Evolutionary conservation across 495 filamentous ascomycete genomes (phyloP).

Genomic region (Letharia lupina): DNA sequence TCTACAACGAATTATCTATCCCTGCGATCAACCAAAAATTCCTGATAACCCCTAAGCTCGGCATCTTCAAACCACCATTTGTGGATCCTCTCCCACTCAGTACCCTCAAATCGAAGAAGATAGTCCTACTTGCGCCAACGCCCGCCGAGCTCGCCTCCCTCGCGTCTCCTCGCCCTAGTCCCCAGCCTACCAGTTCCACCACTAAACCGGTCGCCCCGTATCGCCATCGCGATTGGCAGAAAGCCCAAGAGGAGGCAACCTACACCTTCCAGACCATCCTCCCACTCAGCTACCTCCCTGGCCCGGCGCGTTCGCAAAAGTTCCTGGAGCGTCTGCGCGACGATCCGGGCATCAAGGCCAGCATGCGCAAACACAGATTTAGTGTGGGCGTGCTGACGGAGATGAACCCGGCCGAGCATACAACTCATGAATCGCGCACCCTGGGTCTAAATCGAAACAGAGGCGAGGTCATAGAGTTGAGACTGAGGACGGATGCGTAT

Average conservation of each 20-base stretch:
- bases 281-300: constrained; percentile 71
- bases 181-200: constrained; percentile 33
- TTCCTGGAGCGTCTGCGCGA: constrained; percentile 70
- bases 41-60: constrained; percentile 60
- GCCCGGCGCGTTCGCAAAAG: constrained; percentile 53
- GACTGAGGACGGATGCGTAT: constrained; percentile 84
- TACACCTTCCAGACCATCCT: constrained; percentile 79
- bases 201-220: constrained; percentile 33
- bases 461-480: constrained; percentile 85
- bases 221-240: constrained; percentile 33
- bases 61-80: constrained; percentile 60
- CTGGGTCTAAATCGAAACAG: constrained; percentile 81
- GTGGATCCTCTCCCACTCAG: constrained; percentile 44
- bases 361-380: constrained; percentile 79
- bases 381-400: constrained; percentile 83
- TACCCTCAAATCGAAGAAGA: constrained; percentile 46
- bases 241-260: constrained; percentile 46
- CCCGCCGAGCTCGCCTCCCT: constrained; percentile 44
- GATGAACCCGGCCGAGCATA: constrained; percentile 85
- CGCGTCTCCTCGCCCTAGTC: constrained; percentile 29
- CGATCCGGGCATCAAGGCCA: constrained; percentile 75
- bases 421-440: constrained; percentile 68
- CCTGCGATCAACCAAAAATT: constrained; percentile 65
- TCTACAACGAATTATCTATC: constrained; percentile 47
- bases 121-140: constrained; percentile 55